These are phyloP conservation scores for Gracilaria vermiculophylla DNA, from an alignment of 23 red algal species.

Conservation along the genomic window DNA sequence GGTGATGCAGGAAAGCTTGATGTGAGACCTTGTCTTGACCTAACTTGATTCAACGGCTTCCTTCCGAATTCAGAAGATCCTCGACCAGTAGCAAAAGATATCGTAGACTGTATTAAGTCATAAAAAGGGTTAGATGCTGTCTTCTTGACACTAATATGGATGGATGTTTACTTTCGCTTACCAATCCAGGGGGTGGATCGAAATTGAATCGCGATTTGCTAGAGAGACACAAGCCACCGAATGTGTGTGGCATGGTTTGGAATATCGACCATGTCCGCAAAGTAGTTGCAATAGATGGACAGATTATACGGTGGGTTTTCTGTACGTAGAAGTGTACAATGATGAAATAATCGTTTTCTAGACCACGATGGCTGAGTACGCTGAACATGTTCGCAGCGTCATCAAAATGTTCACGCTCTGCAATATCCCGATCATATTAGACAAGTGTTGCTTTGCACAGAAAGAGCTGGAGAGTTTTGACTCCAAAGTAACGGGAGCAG, in stretches of 20 bases:
- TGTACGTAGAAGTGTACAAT: background rate
- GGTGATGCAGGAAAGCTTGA: background rate
- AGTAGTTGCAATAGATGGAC: background rate
- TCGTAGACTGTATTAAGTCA: background rate
- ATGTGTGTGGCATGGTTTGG: background rate
- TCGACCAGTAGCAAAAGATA: background rate
- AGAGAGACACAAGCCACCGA: background rate
- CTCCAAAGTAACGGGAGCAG: background rate
- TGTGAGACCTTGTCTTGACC: background rate
- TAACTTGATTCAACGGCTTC: background rate
- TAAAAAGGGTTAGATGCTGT: background rate
- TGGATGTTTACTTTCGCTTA: background rate
- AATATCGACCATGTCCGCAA: background rate
- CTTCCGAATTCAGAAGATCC: background rate
- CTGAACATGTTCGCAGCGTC: background rate
- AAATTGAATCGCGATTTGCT: background rate
- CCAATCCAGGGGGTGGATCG: conserved; percentile 7
- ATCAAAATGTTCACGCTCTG: background rate
- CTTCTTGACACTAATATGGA: background rate
- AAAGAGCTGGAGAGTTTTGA: background rate
- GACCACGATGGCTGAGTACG: background rate
- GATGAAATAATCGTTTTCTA: background rate
- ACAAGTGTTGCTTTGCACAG: background rate
- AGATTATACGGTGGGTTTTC: background rate
- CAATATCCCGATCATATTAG: background rate